Evolutionary conservation across 176 grass and related monocot species (phyloP).

Genomic region (Olyra latifolia): DNA sequence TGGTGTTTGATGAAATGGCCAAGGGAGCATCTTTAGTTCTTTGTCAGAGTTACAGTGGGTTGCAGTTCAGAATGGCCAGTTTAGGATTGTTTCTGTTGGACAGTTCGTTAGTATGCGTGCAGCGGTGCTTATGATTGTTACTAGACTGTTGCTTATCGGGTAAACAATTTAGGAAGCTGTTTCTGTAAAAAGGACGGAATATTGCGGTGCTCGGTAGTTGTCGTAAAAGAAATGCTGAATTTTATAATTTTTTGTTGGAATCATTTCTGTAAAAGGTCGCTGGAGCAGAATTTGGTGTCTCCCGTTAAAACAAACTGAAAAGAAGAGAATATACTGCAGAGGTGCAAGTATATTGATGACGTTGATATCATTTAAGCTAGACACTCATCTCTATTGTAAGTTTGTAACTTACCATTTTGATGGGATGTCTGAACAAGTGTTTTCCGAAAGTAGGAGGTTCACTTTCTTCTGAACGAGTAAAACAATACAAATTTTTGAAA

Average conservation of each 20-base stretch:
- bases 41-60: neutral
- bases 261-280: neutral
- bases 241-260: neutral
- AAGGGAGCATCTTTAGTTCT: neutral
- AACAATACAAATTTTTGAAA: neutral
- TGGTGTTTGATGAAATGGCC: slow-evolving; percentile 51
- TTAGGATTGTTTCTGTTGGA: neutral
- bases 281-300: neutral
- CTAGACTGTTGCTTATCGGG: neutral
- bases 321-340: neutral
- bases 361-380: neutral
- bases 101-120: neutral
- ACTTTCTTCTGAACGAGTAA: neutral
- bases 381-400: neutral
- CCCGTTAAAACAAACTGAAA: neutral
- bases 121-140: neutral
- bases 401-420: neutral
- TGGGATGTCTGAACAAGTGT: neutral
- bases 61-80: neutral
- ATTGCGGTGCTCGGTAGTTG: neutral
- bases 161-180: neutral
- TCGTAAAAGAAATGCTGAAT: neutral
- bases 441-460: neutral
- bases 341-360: neutral
- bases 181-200: neutral